Evolutionary conservation across 2,329 filamentous ascomycete species (phyloP).

Genomic region (Fusarium caatingaense): DNA sequence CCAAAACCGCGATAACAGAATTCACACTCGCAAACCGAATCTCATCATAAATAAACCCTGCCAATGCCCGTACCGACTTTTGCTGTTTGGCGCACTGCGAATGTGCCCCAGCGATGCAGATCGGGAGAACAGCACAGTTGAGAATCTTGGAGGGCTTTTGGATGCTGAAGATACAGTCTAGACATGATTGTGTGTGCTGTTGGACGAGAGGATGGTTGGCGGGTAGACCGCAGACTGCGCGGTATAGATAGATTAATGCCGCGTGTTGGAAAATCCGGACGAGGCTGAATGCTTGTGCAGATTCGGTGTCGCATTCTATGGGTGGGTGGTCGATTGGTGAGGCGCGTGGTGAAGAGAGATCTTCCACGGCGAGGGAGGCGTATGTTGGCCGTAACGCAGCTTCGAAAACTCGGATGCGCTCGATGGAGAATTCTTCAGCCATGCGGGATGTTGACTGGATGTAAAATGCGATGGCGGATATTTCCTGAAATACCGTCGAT

Average conservation of each 20-base stretch:
- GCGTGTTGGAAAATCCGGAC: conserved; percentile 56
- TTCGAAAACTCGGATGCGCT: conserved; percentile 46
- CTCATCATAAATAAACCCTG: conserved; percentile 46
- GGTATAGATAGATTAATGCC: conserved; percentile 57
- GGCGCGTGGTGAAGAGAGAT: conserved; percentile 9
- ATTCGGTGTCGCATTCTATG: conserved; percentile 43
- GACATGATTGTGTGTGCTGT: conserved; percentile 51
- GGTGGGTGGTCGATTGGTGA: conserved; percentile 1
- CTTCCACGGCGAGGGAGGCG: conserved; percentile 43
- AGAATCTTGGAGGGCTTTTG: conserved; percentile 52
- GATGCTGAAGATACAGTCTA: conserved; percentile 53
- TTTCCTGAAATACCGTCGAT: conserved; percentile 50
- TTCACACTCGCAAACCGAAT: conserved; percentile 55
- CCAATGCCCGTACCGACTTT: conserved; percentile 30
- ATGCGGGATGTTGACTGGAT: conserved; percentile 36
- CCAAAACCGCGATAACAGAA: conserved; percentile 38
- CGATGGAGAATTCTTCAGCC: conserved; percentile 44
- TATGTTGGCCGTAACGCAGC: conserved; percentile 44
- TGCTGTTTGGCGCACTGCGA: conserved; percentile 48
- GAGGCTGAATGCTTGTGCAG: conserved; percentile 50
- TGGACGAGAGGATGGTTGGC: conserved; percentile 55
- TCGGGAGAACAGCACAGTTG: conserved; percentile 54
- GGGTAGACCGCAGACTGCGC: conserved; percentile 55
- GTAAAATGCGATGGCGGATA: conserved; percentile 48
- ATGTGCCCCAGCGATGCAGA: conserved; percentile 54